A percentile compares a stretch with the other conserved stretches of the same genome.
Evolutionary conservation across 805 yeast species (phyloP).

Genomic region (Torulaspora microellipsoides): DNA sequence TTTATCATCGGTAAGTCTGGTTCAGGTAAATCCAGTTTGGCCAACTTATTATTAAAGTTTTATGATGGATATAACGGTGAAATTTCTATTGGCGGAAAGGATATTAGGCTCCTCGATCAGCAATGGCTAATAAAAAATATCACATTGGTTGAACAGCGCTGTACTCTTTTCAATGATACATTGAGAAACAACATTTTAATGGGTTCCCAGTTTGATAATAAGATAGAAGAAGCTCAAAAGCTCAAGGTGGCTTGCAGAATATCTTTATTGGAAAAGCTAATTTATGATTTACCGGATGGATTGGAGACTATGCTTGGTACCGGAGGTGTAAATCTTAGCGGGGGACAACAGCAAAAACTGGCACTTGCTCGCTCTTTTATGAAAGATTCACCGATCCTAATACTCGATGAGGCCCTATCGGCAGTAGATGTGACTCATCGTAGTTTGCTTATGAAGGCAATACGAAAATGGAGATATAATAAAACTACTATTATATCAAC

Average conservation of each 20-base stretch:
- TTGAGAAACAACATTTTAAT: slow-evolving; percentile 58
- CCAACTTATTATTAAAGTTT: slow-evolving; percentile 55
- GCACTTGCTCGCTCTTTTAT: slow-evolving; percentile 79
- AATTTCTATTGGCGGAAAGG: slow-evolving; percentile 52
- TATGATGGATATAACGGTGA: slow-evolving; percentile 52
- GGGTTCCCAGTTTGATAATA: slow-evolving; percentile 34
- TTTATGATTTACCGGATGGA: slow-evolving; percentile 50
- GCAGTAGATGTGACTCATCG: slow-evolving; percentile 64
- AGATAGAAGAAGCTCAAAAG: slow-evolving; percentile 23
- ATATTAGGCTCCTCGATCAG: slow-evolving; percentile 40
- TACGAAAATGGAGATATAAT: slow-evolving; percentile 57
- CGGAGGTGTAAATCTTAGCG: slow-evolving; percentile 56
- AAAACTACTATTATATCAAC: slow-evolving; percentile 79
- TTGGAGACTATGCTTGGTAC: slow-evolving; percentile 47
- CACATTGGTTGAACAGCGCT: slow-evolving; percentile 69
- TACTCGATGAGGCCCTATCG: slow-evolving; percentile 82
- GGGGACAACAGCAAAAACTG: slow-evolving; percentile 86
- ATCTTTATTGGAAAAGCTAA: slow-evolving; percentile 48
- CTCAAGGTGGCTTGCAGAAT: slow-evolving; percentile 45
- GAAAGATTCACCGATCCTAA: slow-evolving; percentile 66
- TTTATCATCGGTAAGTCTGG: slow-evolving; percentile 88
- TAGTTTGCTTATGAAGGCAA: slow-evolving; percentile 41
- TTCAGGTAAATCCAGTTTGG: slow-evolving; percentile 84
- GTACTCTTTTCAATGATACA: slow-evolving; percentile 60
- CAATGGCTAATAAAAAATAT: slow-evolving; percentile 58